Evolutionary conservation across 495 filamentous ascomycete species (phyloP).

Genomic region (Aspergillus sparsus): DNA sequence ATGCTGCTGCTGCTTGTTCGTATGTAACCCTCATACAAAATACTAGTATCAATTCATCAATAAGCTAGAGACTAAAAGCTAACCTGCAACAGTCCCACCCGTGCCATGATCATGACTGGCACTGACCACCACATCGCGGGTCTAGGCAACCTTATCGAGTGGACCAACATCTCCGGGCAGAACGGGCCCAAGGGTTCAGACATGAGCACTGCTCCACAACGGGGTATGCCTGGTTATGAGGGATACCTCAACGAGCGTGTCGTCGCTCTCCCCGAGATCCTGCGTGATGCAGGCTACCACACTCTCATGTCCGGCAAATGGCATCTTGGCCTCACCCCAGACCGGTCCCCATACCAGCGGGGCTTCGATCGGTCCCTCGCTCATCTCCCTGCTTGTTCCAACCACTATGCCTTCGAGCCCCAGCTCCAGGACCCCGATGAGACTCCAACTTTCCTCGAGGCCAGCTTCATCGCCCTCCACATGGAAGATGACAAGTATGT

Average conservation of each 20-base stretch:
- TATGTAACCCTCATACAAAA: slow-evolving; percentile 20
- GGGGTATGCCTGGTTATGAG: slow-evolving; percentile 65
- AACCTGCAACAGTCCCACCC: slow-evolving; percentile 44
- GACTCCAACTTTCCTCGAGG: slow-evolving; percentile 54
- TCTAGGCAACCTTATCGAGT: slow-evolving; percentile 50
- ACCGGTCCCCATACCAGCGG: slow-evolving; percentile 42
- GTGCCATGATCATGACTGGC: slow-evolving; percentile 59
- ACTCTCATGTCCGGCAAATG: slow-evolving; percentile 66
- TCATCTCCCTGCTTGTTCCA: slow-evolving; percentile 57
- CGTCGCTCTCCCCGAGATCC: slow-evolving; percentile 60
- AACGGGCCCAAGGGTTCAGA: slow-evolving; percentile 46
- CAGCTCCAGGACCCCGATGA: slow-evolving; percentile 48
- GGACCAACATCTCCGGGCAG: slow-evolving; percentile 50
- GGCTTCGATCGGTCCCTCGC: slow-evolving; percentile 52
- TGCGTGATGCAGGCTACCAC: slow-evolving; percentile 62
- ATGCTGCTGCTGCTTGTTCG: slow-evolving; percentile 65
- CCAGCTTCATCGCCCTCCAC: slow-evolving; percentile 56
- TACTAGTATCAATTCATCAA: no score
- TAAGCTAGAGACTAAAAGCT: no score
- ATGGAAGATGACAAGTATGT: slow-evolving; percentile 60
- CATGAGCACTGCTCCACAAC: slow-evolving; percentile 46
- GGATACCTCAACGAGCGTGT: slow-evolving; percentile 65
- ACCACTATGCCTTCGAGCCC: slow-evolving; percentile 64
- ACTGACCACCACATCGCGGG: slow-evolving; percentile 52
- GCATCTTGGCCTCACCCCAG: slow-evolving; percentile 50